Percentiles rank a stretch among this genome's conserved stretches.
Evolutionary conservation across 495 filamentous ascomycete species (phyloP).

Genomic region (Parachaetomium inaequale): DNA sequence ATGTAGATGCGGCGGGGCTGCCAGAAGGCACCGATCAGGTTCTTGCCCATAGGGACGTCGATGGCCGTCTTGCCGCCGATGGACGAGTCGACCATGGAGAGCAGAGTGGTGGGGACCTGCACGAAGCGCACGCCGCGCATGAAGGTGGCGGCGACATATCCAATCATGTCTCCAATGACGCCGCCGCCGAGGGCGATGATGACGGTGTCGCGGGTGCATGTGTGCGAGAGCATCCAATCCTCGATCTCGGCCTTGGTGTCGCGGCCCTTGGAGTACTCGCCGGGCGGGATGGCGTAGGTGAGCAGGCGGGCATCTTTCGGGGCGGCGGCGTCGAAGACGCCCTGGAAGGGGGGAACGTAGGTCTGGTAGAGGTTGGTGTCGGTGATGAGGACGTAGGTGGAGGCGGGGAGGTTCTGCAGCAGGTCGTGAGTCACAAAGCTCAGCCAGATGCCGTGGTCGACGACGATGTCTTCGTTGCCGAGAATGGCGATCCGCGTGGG

Average conservation of each 20-base stretch:
- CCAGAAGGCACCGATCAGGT: slow-evolving; percentile 94
- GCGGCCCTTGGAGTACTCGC: slow-evolving; percentile 88
- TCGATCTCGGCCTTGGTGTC: slow-evolving; percentile 93
- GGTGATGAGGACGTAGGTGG: slow-evolving; percentile 93
- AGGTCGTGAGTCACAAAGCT: slow-evolving; percentile 79
- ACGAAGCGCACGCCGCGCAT: slow-evolving; percentile 96
- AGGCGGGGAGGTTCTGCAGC: slow-evolving; percentile 69
- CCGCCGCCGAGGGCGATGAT: slow-evolving; percentile 95
- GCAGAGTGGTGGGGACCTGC: slow-evolving; percentile 90
- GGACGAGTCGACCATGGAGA: slow-evolving; percentile 97
- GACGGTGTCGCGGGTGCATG: slow-evolving; percentile 92
- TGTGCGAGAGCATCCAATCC: slow-evolving; percentile 91
- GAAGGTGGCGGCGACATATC: slow-evolving; percentile 94
- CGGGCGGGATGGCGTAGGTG: slow-evolving; percentile 81
- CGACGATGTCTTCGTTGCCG: slow-evolving; percentile 72
- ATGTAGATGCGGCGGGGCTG: slow-evolving; percentile 92
- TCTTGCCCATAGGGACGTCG: slow-evolving; percentile 95
- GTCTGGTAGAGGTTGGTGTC: slow-evolving; percentile 84
- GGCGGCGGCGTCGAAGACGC: slow-evolving; percentile 60
- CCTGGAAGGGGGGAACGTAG: slow-evolving; percentile 74
- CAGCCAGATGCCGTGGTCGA: slow-evolving; percentile 89
- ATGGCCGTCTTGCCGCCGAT: slow-evolving; percentile 99
- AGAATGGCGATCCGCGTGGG: slow-evolving; percentile 53
- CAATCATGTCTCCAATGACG: slow-evolving; percentile 96
- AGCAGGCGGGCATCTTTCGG: slow-evolving; percentile 65